Evolutionary conservation across 768 basidiomycete genomes (phyloP), one percentile per base, ranked within the genome.

Genomic region (Lentinula raphanica): DNA sequence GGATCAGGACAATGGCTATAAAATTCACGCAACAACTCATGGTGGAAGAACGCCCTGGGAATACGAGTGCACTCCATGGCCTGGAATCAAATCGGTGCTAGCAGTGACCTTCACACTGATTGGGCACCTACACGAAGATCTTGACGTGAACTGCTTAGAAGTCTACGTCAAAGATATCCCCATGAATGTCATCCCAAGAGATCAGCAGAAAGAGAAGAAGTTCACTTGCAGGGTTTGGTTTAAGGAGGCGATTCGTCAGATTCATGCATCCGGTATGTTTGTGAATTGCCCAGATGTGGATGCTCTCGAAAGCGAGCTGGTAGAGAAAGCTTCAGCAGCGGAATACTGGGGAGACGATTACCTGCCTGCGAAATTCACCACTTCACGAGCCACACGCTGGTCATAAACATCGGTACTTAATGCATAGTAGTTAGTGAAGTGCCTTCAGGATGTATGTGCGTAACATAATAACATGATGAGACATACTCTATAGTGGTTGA

Each of bases 171-270:
- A 54, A 27, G 53, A 54, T 36, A 54, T 54, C 9, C 53, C 53
- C 2, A 54, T 54, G 53, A 54, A 23, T 1, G 1, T 54, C 38
- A 28, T 36, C 15, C 28, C 27, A 6, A 19, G 2, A 0, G 32
- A 54, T 1, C 29, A 38, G 28, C 40, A 1, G 6, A 39, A 8
- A 17, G 53, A 32, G 29, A 9, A 9, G 1, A 6, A 32, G 0
- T 54, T 54, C 25, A 54, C 53, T 17, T 54, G 53, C 1, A 32
- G 53, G n/a, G 53, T 54, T 36, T 54, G 53, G 53, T 54, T 54
- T 32, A 54, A 54, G 31, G 29, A 54, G 27, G 53, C 53, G 17
- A 54, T 54, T 36, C 53, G 53, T 7, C 29, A 32, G n/a, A 3
- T 54, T 25, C 28, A 54, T 17, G 53, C 28, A 32, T 28, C 53